Evolutionary conservation across 2,329 filamentous ascomycete genomes (phyloP).

Genomic region (Aureobasidium sp.): DNA sequence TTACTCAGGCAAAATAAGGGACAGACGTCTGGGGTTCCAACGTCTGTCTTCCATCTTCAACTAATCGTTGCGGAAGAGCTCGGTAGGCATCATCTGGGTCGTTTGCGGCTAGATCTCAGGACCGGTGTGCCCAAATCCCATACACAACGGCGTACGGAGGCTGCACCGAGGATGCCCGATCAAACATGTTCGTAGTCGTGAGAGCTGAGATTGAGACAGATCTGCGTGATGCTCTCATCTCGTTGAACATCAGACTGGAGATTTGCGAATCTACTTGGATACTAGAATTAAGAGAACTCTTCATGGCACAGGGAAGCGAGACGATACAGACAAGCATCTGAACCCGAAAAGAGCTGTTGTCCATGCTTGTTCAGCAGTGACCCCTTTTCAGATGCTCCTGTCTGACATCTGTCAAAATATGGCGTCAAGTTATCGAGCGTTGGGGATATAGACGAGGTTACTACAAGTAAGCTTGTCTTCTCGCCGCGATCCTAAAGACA

Average conservation of each 20-base stretch:
- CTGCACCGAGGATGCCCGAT: constrained; percentile 4
- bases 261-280: background rate
- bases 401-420: constrained; percentile 1
- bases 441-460: background rate
- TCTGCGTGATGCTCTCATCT: background rate
- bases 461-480: constrained; percentile 8
- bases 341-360: background rate
- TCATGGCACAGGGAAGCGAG: background rate
- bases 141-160: background rate
- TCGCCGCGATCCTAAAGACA: background rate
- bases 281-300: background rate
- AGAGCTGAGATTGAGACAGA: background rate
- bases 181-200: background rate
- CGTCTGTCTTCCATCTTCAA: background rate
- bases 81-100: background rate
- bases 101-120: constrained; percentile 1
- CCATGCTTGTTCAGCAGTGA: background rate
- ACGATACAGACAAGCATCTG: background rate
- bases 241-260: background rate
- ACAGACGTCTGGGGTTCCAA: background rate
- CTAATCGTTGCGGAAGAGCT: background rate
- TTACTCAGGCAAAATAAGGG: background rate
- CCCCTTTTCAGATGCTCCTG: background rate
- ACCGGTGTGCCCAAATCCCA: background rate
- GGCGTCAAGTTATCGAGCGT: constrained; percentile 2